Evolutionary conservation across 768 basidiomycete genomes (phyloP), one percentile per base, ranked within the genome.

Genomic region (Podaxis sp.): DNA sequence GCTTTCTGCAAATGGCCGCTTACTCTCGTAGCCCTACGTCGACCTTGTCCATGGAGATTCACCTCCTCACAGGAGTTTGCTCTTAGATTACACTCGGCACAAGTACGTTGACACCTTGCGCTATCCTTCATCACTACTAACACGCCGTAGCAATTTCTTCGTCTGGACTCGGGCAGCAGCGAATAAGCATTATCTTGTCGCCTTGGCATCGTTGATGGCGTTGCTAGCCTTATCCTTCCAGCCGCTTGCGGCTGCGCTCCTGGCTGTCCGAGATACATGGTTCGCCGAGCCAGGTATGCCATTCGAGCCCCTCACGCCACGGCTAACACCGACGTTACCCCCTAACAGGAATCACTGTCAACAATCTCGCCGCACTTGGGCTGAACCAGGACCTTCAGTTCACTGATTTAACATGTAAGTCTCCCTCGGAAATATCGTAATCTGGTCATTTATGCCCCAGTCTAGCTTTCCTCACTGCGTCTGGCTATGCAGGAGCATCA

Each of bases 11-110:
- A 2, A 52, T 13, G 27, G 6, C 22, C 49, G 55, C 51, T 47
- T 15, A 55, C 57, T 4, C 9, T 41, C 49, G 46, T 24, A 85
- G 82, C 85, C 85, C 6, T 86, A 85, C 66, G 79, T 86, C 24
- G 83, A 85, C 63, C 79, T 85, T 11, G 81, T 82, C 2, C 81
- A 82, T 53, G 85, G 85, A 1, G 78, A 84, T 61, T 79, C 84
- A 1, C 80, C 82, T 0, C 77, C 85, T 6, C 74, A 83, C 59
- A 77, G 79, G 7, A 82, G 82, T 70, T 70, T 85, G 13, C 70
- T 86, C 12, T 69, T 86, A 36, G 85, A 86, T 68, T 85, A 86
- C 61, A 84, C 83, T 0, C 76, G 81, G 22, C 73, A 73, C n/a
- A 84, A 80, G 82, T 82, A 56, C 11, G 74, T 66, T 36, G 33